Evolutionary conservation across 768 basidiomycete genomes (phyloP).

Genomic region (Lepiota venenata): DNA sequence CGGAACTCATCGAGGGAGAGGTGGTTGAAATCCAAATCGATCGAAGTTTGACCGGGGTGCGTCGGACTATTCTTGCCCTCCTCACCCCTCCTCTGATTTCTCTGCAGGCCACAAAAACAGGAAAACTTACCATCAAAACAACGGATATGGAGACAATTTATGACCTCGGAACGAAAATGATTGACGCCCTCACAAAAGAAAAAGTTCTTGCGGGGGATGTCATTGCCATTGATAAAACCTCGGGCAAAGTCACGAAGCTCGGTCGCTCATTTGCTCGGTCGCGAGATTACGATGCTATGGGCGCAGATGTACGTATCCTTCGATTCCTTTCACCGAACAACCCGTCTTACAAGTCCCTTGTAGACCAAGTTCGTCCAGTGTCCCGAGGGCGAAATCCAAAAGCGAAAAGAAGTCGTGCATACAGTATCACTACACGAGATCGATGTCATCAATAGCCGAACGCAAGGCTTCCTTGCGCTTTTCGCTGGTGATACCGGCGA

Average conservation of each 20-base stretch:
- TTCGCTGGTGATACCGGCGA: constrained; percentile 97
- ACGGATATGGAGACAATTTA: constrained; percentile 99
- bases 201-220: constrained; percentile 95
- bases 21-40: constrained; percentile 99
- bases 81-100: constrained; percentile 2
- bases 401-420: constrained; percentile 95
- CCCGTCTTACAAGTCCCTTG: constrained; percentile 9
- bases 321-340: constrained; percentile 3
- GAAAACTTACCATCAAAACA: constrained; percentile 95
- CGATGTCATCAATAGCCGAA: constrained; percentile 98
- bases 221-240: constrained; percentile 95
- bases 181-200: constrained; percentile 94
- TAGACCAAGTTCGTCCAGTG: constrained; percentile 98
- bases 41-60: constrained; percentile 90
- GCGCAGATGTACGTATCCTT: constrained; percentile 78
- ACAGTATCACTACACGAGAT: constrained; percentile 98
- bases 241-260: constrained; percentile 94
- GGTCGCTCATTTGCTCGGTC: constrained; percentile 97
- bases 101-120: constrained; percentile 90
- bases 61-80: constrained; percentile 17
- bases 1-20: constrained; percentile 96
- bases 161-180: constrained; percentile 99
- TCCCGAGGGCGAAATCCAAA: constrained; percentile 97
- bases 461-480: constrained; percentile 96
- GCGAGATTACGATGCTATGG: constrained; percentile 98